phyloP scores from a whole-genome alignment of 371 early-diverging fungal genomes.

The Capillidium heterosporum region DNA sequence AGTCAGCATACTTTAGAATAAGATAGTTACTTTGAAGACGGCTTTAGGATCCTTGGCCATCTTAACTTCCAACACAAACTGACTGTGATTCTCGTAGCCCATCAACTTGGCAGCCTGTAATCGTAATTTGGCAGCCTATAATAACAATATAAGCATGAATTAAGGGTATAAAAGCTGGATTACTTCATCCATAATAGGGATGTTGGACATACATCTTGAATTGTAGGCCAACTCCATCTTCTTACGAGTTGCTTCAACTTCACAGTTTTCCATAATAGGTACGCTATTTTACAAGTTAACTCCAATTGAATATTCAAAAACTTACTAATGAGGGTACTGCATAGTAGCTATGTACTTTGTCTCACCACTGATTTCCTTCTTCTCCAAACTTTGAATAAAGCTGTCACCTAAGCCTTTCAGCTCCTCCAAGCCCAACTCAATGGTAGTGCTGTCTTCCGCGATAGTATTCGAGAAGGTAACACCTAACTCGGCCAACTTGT shows the following conservation, averaged over 20 bases:
- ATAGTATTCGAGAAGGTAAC: constrained; percentile 44
- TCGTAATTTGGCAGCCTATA: constrained; percentile 11
- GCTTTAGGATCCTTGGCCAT: constrained; percentile 65
- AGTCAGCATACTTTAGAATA: neutral
- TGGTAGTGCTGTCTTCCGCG: constrained; percentile 21
- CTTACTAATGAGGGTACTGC: constrained; percentile 40
- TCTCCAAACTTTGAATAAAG: constrained; percentile 35
- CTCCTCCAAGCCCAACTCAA: constrained; percentile 31
- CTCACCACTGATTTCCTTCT: constrained; percentile 26
- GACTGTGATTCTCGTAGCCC: constrained; percentile 58
- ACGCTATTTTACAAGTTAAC: neutral
- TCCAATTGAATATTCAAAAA: neutral
- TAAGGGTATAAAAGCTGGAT: neutral
- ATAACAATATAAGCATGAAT: neutral
- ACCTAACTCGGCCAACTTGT: constrained; percentile 39
- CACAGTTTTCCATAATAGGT: constrained; percentile 30
- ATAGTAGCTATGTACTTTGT: constrained; percentile 32
- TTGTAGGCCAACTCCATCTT: constrained; percentile 26
- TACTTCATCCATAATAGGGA: constrained; percentile 22
- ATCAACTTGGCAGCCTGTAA: constrained; percentile 26
- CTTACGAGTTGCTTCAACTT: constrained; percentile 36
- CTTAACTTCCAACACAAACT: constrained; percentile 49
- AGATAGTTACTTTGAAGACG: constrained; percentile 10
- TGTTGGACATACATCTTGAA: constrained; percentile 36
- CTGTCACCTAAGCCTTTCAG: constrained; percentile 56